Base-by-base conservation (phyloP, 164 flowering plant species). In the Dillenia suffruticosa region DNA sequence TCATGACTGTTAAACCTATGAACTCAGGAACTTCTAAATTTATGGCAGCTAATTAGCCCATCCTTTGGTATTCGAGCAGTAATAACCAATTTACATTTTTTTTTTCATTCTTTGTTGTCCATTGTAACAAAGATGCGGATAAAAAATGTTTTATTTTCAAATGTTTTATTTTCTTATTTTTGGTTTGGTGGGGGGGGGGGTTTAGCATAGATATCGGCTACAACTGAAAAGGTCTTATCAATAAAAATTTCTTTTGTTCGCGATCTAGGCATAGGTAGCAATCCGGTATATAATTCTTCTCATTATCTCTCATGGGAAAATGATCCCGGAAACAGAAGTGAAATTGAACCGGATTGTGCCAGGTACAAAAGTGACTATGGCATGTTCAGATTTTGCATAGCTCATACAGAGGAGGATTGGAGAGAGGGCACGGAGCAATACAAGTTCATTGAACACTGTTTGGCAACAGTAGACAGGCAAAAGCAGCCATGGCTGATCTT, bases 401-500 rank as follows among this genome's bases (percentile, higher is more conserved):
- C 96, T 51, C 86, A 93, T 69, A 87, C 96, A 7, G 98, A 93
- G 66, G 88, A 84, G 52, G 98, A 93, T 63, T 93, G 98, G 98
- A 81, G 98, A 75, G 90, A 83, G 56, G 98, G 97, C 59, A 69
- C 89, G 1, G 92, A 90, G 62, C 98, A 93, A 62, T 90, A 87
- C 57, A 77, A 82, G 60, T 89, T 92, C 72, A 88, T 92, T 56
- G 95, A 92, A 68, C 82, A 84, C 58, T 92, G 98, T 59, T 64
- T 93, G 24, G 83, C 97, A 59, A 74, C 98, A 24, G 96, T 71
- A 46, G 96, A 93, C 59, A 77, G 98, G 44, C 85, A 78, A 56
- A 88, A 88, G 70, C 98, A 93, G 57, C 98, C 98, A 61, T 93
- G 98, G 98, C 71, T 93, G 32, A 85, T 93, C 64, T 93, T 93